A percentile compares a stretch with the other conserved stretches of the same genome.
These are phyloP conservation scores for Kwoniella botswanensis DNA, from an alignment of 768 basidiomycete species.

Conservation along the genomic window DNA sequence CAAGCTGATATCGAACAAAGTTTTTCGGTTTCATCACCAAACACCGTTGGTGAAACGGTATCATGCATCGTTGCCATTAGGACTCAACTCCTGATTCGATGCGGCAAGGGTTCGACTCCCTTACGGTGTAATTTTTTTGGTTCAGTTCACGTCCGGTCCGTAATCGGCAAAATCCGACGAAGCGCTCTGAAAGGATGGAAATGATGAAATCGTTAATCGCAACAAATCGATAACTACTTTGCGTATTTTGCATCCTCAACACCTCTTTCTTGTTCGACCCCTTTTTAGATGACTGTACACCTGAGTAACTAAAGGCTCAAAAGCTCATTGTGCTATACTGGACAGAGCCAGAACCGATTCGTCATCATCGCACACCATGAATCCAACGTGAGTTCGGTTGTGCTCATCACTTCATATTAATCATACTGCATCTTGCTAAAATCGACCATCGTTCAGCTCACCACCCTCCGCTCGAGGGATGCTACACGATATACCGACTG, in stretches of 20 bases:
- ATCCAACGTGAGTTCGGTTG: slow-evolving; percentile 14
- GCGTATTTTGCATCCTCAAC: too few relatives aligned
- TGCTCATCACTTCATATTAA: not conserved
- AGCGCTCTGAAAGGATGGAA: not conserved
- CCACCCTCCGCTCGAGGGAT: slow-evolving; percentile 18
- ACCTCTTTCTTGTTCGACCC: too few relatives aligned
- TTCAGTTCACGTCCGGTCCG: not conserved
- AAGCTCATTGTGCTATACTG: too few relatives aligned
- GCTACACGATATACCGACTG: slow-evolving; percentile 8
- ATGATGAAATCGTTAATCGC: not conserved
- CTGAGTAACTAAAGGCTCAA: not conserved
- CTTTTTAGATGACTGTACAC: not conserved
- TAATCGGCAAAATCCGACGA: slow-evolving; percentile 9
- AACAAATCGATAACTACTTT: too few relatives aligned
- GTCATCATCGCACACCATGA: slow-evolving; percentile 4
- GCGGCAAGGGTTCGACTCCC: slow-evolving; percentile 38
- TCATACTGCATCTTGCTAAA: not conserved
- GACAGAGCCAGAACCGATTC: too few relatives aligned
- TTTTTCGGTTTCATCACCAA: too few relatives aligned
- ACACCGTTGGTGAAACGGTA: slow-evolving; percentile 38
- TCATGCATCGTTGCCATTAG: slow-evolving; percentile 33
- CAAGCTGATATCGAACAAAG: too few relatives aligned
- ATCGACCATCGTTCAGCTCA: not conserved
- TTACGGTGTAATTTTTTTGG: slow-evolving; percentile 28
- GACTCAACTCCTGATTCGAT: slow-evolving; percentile 13